These are phyloP conservation scores for Volutella citrinella DNA, from an alignment of 2,329 filamentous ascomycete genomes.

Conservation along the genomic window DNA sequence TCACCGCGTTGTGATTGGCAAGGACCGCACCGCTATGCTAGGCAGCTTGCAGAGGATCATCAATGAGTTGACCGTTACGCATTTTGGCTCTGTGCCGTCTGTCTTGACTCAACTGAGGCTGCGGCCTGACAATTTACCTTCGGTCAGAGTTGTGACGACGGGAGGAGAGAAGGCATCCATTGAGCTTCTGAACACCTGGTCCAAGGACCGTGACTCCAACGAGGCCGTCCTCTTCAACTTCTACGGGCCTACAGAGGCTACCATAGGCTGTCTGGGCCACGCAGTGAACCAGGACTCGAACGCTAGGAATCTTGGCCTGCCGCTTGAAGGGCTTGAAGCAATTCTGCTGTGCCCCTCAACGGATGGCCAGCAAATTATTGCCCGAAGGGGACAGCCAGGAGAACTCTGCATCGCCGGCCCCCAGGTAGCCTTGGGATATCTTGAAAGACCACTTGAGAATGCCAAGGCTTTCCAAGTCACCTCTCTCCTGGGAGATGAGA, in stretches of 20 bases:
- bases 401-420: conserved; percentile 45
- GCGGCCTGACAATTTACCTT: conserved; percentile 56
- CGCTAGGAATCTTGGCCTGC: no score
- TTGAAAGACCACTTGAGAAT: conserved; percentile 27
- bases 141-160: conserved; percentile 62
- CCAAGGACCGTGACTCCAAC: conserved; percentile 45
- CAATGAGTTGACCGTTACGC: conserved; percentile 53
- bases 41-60: conserved; percentile 39
- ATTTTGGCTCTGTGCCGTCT: conserved; percentile 64
- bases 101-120: conserved; percentile 53
- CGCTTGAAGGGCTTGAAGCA: no score
- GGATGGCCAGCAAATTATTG: conserved; percentile 11
- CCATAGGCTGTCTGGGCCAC: conserved; percentile 50
- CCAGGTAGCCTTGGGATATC: conserved; percentile 43
- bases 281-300: conserved; percentile 11
- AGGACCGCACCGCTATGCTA: no score
- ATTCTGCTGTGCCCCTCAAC: no score
- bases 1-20: no score
- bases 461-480: no score
- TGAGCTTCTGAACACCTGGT: conserved; percentile 59
- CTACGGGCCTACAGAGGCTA: conserved; percentile 63
- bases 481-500: conserved; percentile 3
- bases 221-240: conserved; percentile 17
- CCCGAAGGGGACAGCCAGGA: conserved; percentile 26
- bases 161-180: conserved; percentile 65